Conservation (phyloP, 2,329 filamentous ascomycete species). For the Colletotrichum aenigma region DNA sequence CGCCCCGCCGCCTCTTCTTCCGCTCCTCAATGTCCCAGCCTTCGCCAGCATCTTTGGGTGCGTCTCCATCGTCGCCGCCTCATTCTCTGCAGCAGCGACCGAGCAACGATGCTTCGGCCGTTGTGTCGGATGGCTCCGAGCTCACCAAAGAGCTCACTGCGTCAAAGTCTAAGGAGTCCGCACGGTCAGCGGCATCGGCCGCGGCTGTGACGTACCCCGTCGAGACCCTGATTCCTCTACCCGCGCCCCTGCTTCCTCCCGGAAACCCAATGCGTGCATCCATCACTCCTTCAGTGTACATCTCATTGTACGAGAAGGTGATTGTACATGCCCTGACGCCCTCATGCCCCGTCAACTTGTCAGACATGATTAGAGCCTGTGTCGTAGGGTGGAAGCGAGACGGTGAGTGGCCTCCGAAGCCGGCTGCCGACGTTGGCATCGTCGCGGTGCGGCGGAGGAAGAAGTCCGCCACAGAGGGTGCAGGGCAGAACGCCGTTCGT, state of each 20-base stretch:
- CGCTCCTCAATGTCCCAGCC: conserved; percentile 49
- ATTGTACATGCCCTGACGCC: conserved; percentile 81
- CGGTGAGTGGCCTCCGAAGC: conserved; percentile 86
- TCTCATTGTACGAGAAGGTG: conserved; percentile 88
- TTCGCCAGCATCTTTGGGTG: conserved; percentile 31
- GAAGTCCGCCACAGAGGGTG: conserved; percentile 25
- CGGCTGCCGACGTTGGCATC: conserved; percentile 47
- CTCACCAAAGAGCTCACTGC: conserved; percentile 38
- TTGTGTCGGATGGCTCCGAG: conserved; percentile 48
- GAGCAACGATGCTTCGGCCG: conserved; percentile 35
- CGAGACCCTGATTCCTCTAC: conserved; percentile 71
- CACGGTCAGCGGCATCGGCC: conserved; percentile 27
- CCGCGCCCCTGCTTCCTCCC: conserved; percentile 73
- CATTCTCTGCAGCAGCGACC: conserved; percentile 19
- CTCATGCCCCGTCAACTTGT: conserved; percentile 85
- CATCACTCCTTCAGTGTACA: conserved; percentile 76
- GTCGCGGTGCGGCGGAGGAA: conserved; percentile 46
- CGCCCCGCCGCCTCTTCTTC: conserved; percentile 55
- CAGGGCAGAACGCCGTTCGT: conserved; percentile 33
- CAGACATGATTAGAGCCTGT: conserved; percentile 79
- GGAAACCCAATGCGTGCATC: conserved; percentile 78
- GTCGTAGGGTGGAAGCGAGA: conserved; percentile 92
- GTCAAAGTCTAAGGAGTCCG: conserved; percentile 36
- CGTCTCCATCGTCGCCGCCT: conserved; percentile 23
- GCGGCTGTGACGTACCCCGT: conserved; percentile 48